Conservation (phyloP, 768 basidiomycete genomes). For the Boletus pseudo-olivaceus region DNA sequence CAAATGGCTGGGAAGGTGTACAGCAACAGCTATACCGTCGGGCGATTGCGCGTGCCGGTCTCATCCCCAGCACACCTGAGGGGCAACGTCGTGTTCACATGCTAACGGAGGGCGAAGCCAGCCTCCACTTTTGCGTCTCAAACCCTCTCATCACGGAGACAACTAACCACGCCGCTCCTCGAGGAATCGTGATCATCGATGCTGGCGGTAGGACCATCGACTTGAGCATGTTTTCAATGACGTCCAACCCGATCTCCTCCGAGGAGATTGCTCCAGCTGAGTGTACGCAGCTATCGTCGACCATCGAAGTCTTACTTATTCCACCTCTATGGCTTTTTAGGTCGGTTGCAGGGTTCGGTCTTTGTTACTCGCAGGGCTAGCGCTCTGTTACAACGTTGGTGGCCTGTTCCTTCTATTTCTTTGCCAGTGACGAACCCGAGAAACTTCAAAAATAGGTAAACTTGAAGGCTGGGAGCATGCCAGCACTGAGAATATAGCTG, state of each 20-base stretch:
- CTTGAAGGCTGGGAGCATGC: slow-evolving; percentile 2
- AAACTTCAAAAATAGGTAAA: background rate
- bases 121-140: slow-evolving; percentile 35
- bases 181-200: slow-evolving; percentile 33
- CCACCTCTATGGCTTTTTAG: slow-evolving; percentile 19
- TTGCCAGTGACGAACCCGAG: background rate
- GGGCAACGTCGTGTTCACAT: slow-evolving; percentile 12
- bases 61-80: slow-evolving; percentile 11
- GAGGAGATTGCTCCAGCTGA: slow-evolving; percentile 34
- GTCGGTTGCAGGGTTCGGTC: slow-evolving; percentile 44
- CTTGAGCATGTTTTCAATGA: slow-evolving; percentile 35
- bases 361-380: slow-evolving; percentile 42
- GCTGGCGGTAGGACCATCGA: slow-evolving; percentile 27
- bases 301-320: background rate
- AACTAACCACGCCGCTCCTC: slow-evolving; percentile 17
- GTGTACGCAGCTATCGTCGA: slow-evolving; percentile 8
- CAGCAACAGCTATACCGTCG: slow-evolving; percentile 22
- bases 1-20: slow-evolving; percentile 28
- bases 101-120: slow-evolving; percentile 7
- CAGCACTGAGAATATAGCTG: background rate
- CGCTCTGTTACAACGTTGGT: slow-evolving; percentile 33
- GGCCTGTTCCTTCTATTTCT: background rate
- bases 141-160: slow-evolving; percentile 26
- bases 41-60: slow-evolving; percentile 19
- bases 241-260: slow-evolving; percentile 18